Evolutionary conservation across 139 green algal species (phyloP).

Genomic region (Chlamydomonas sphaeroides): DNA sequence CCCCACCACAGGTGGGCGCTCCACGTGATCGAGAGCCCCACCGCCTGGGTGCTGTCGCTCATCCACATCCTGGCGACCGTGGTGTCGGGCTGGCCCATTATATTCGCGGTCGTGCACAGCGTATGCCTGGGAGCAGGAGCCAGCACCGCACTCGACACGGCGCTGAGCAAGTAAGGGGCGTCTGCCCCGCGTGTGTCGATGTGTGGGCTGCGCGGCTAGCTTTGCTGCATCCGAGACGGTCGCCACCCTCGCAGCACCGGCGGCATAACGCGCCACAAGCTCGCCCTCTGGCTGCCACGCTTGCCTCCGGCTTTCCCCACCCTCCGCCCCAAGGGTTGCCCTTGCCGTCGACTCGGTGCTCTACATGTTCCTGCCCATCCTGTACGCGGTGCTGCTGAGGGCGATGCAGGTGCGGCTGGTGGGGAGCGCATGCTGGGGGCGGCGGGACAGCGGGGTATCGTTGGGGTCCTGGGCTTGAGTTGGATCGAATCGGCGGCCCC

Average conservation of each 20-base stretch:
- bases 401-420: neutral
- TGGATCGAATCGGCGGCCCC: too few relatives aligned
- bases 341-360: neutral
- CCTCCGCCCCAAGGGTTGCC: neutral
- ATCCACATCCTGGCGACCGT: conserved; percentile 40
- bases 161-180: conserved; percentile 8
- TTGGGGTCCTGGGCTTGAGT: too few relatives aligned
- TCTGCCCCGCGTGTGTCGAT: too few relatives aligned
- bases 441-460: too few relatives aligned
- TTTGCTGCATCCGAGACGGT: too few relatives aligned
- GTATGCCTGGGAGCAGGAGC: conserved; percentile 10
- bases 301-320: neutral
- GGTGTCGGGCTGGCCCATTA: conserved; percentile 22
- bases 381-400: conserved; percentile 13
- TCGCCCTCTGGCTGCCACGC: neutral
- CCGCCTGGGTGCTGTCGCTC: conserved; percentile 30
- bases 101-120: conserved; percentile 22
- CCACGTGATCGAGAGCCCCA: conserved; percentile 41
- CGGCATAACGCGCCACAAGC: too few relatives aligned
- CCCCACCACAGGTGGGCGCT: conserved; percentile 17
- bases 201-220: too few relatives aligned
- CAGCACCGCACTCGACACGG: neutral
- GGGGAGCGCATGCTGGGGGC: too few relatives aligned
- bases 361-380: conserved; percentile 38
- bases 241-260: too few relatives aligned